Base-by-base conservation (phyloP, 768 basidiomycete species). In the Rhizopogon salebrosus region DNA sequence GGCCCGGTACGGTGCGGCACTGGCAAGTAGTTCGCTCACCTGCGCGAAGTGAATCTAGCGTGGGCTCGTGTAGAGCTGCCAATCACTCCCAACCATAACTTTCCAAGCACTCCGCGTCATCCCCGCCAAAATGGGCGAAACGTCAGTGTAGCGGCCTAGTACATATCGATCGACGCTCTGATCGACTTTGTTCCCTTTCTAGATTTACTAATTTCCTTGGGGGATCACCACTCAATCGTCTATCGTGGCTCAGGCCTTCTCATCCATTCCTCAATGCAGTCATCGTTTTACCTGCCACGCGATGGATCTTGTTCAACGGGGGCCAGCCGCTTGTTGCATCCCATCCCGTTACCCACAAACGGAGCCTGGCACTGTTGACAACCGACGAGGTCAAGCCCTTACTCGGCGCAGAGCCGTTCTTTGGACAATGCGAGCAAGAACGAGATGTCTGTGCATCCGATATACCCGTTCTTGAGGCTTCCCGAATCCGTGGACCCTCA, bases 211-310 rank as follows among this genome's bases (percentile, higher is more conserved):
- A 80, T 57, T 80, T 80, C 65, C 64, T 79, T 57, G 72, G 69
- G 31, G 80, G 87, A 37, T 88, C 89, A 51, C 83, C 87, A 39
- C 70, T 92, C 29, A 92, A 92, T 66, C 84, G 91, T 14, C 75
- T 92, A 18, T 84, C 88, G 1, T 93, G 93, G 84, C 76, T 94
- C 34, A 78, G 91, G 24, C 68, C 83, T 3, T 91, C 89, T 13
- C 79, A 82, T 26, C 65, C 78, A 7, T 92, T 94, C 69, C 76
- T 98, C 43, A 89, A 92, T 53, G 75, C 83, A 18, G 75, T 93
- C 58, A 71, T 87, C 35, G 66, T 62, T 14, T 74, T 80, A 11
- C 78, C 82, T 0, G 64, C 80, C 3, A 80, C 92, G 0, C 75
- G 78, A 41, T 98, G 95, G 87, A 64, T 95, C 38, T 57, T 94